Evolutionary conservation across 129 eudicot species (phyloP).

Genomic region (Arctium lappa): DNA sequence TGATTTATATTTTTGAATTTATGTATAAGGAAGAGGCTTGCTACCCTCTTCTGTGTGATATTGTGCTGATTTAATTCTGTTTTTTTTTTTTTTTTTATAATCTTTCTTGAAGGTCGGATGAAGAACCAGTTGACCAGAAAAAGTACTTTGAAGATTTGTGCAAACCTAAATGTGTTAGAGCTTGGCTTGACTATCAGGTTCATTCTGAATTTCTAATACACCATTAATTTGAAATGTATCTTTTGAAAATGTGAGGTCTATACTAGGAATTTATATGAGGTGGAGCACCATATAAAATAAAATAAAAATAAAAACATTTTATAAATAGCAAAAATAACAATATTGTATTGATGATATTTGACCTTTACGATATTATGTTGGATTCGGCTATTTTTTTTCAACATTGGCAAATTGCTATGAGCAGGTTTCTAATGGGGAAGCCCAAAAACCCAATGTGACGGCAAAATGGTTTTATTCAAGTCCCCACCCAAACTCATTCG

Average conservation of each 20-base stretch:
- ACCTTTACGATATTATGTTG: no score
- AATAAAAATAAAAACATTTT: no score
- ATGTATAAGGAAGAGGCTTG: not conserved
- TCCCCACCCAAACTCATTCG: no score
- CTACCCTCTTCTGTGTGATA: not conserved
- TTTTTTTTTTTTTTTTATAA: not conserved
- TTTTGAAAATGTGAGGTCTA: not conserved
- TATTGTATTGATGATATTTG: no score
- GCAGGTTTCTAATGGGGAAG: no score
- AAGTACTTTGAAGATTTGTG: constrained; percentile 59
- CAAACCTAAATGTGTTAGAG: constrained; percentile 78
- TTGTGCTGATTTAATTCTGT: constrained; percentile 3
- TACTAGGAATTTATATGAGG: not conserved
- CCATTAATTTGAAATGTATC: not conserved
- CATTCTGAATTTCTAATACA: not conserved
- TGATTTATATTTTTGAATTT: not conserved
- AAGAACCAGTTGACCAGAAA: constrained; percentile 83
- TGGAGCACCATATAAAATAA: no score
- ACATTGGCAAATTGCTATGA: no score
- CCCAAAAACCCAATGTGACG: no score
- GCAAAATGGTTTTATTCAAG: no score
- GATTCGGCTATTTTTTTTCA: no score
- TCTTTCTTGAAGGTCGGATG: constrained; percentile 54
- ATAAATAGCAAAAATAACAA: no score
- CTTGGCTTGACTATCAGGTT: constrained; percentile 75